Base-by-base conservation (phyloP, 352 stramenopile genomes). In the Globisporangium paddicum region DNA sequence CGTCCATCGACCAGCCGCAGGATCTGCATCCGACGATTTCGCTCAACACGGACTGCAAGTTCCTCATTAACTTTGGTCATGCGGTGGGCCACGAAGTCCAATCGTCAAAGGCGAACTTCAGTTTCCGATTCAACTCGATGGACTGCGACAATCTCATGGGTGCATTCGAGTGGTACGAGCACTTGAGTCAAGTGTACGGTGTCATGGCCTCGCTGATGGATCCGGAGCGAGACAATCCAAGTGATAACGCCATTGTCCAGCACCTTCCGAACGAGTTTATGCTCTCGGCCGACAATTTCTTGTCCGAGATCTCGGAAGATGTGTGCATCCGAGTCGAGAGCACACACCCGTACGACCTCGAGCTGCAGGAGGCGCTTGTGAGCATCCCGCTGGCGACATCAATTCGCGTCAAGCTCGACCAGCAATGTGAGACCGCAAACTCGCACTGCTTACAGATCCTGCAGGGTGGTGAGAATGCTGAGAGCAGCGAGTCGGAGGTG, bases 361-460 rank as follows among this genome's bases (percentile, higher is more conserved):
- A 94, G 19, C 56, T 94, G 7, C 82, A 93, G 58, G 86, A 96
- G 40, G 74, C 76, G 16, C 66, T 90, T 13, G 80, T 96, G 45
- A 90, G 66, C 49, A 93, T 94, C 51, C 84, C 86, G 6, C 59
- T 96, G 40, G 86, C 86, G 18, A 93, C 84, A 0, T 93, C 75
- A 8, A 94, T 96, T 60, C 82, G 85, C 28, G 77, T 96, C 9
- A 87, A 88, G 44, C 67, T 96, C 1, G 80, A 82, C 28, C 63
- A 66, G n/a, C 74, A 77, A 60, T 94, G 82, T 42, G 82, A 93
- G 58, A 96, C 82, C 0, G 82, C 81, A 8, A 91, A 85, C 46
- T 90, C 85, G n/a, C 86, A 96, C 47, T 96, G 86, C 25, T 71
- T 96, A 3, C 86, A 93, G 64, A 96, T 96, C 35, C 46, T 93